Evolutionary conservation across 148 eudicot species (phyloP), one percentile per base, ranked within the genome.

Genomic region (Amaranthus cruentus): DNA sequence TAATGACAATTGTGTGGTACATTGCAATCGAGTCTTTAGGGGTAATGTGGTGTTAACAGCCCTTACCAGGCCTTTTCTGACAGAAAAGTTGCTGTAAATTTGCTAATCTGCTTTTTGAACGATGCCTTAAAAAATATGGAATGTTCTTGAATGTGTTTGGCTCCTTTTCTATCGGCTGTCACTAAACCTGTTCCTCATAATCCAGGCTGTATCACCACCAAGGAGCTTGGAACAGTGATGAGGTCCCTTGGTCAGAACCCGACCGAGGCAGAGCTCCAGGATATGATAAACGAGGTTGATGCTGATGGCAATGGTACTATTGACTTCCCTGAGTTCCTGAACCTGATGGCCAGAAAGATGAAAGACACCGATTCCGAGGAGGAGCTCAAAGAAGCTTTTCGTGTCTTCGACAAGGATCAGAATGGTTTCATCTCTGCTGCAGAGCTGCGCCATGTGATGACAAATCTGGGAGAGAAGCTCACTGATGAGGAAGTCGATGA

Each of bases 191-290:
- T 62, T 12, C 14, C 55, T 0, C 11, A 18, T 68, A 58, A 53
- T 66, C 9, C 80, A 89, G 94, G 94, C 44, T 89, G 94, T 80
- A 89, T 89, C 73, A 89, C 94, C 42, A 89, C 94, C 69, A 89
- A 89, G 89, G 94, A 89, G 87, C 94, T 89, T 50, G 94, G 94
- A 59, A 89, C 94, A 4, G 94, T 89, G 64, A 89, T 89, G 94
- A 89, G 94, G 80, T 89, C 94, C 14, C 78, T 89, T 28, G 94
- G 94, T 13, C 94, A 89, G 81, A 89, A 89, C 75, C 94, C 94
- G 4, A 89, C 94, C 1, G 94, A 89, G 82, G 94, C 94, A 12
- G 94, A 89, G 87, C 89, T 89, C 9, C 94, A 89, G 70, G 90
- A 87, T 77, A 89, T 89, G 93, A 89, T 89, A 9, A 89, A 89